Percentiles rank a stretch among this genome's conserved stretches.
phyloP scores from a whole-genome alignment of 805 yeast species.

The Suhomyces kilbournensis region DNA sequence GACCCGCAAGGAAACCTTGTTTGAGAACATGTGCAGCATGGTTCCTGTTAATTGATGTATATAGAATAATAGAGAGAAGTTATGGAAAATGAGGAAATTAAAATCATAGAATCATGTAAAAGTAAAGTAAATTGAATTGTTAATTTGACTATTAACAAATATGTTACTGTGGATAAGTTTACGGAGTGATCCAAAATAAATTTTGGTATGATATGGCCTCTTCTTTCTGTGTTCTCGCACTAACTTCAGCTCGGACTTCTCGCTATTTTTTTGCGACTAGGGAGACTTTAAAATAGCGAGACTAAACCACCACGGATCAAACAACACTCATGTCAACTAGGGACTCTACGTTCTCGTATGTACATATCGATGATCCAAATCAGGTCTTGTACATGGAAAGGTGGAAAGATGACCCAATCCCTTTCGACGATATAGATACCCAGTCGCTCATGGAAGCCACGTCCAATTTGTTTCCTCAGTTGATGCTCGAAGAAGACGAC shows the following conservation, averaged over 20 bases:
- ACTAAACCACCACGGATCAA: background rate
- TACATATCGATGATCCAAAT: constrained; percentile 38
- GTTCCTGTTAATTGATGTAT: constrained; percentile 6
- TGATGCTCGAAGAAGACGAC: constrained; percentile 37
- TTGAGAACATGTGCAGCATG: constrained; percentile 41
- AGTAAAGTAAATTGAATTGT: too few relatives aligned
- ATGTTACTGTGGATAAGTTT: too few relatives aligned
- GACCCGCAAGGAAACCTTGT: constrained; percentile 41
- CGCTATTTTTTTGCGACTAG: background rate
- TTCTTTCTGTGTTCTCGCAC: background rate
- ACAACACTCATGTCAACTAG: constrained; percentile 2
- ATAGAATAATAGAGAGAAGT: constrained; percentile 4
- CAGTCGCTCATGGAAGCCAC: constrained; percentile 36
- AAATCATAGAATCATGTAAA: too few relatives aligned
- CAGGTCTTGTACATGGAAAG: constrained; percentile 40
- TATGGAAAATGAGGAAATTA: background rate
- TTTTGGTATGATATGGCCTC: too few relatives aligned
- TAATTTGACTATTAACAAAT: too few relatives aligned
- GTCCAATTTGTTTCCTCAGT: constrained; percentile 32
- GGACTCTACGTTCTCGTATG: constrained; percentile 20
- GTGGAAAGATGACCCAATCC: constrained; percentile 40
- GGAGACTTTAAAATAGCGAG: too few relatives aligned
- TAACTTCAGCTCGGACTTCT: background rate
- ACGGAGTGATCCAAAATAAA: too few relatives aligned
- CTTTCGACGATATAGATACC: constrained; percentile 43